Conservation (phyloP, 1,139 yeast species). For the Geotrichum klebahnii region DNA sequence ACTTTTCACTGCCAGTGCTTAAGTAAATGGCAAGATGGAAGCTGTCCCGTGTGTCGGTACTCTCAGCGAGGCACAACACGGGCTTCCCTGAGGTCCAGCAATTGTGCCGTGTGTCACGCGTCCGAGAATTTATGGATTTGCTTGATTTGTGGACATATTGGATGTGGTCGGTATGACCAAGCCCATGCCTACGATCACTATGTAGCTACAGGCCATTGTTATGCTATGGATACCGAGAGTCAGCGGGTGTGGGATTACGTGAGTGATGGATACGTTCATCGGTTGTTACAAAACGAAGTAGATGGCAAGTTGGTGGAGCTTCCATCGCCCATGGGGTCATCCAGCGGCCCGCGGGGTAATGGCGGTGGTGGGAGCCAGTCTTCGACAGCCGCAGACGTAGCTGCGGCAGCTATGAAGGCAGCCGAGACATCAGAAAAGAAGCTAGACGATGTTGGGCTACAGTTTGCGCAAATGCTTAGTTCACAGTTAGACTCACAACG, state of each 20-base stretch:
- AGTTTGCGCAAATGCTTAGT: constrained; percentile 71
- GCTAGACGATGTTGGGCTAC: constrained; percentile 60
- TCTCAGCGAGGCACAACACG: constrained; percentile 42
- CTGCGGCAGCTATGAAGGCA: constrained; percentile 20
- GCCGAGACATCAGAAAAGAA: constrained; percentile 31
- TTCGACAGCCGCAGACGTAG: constrained; percentile 14
- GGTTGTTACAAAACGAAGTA: constrained; percentile 75
- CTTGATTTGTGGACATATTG: constrained; percentile 80
- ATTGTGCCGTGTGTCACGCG: constrained; percentile 54
- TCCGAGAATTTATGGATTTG: constrained; percentile 82
- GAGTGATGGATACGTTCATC: constrained; percentile 85
- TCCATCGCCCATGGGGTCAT: constrained; percentile 32
- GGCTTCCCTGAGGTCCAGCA: constrained; percentile 19
- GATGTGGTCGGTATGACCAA: constrained; percentile 85
- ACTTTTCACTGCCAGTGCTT: constrained; percentile 89
- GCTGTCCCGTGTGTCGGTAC: constrained; percentile 89
- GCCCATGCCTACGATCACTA: constrained; percentile 87
- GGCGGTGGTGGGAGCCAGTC: neutral
- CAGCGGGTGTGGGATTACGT: constrained; percentile 96
- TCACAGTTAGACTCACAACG: constrained; percentile 87
- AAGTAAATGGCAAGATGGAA: constrained; percentile 84
- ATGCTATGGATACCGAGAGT: constrained; percentile 81
- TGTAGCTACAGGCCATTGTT: constrained; percentile 75
- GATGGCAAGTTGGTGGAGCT: constrained; percentile 83
- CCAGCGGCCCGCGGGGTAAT: constrained; percentile 22